Evolutionary conservation across 1,139 yeast genomes (phyloP), one percentile per base, ranked within the genome.

Genomic region (Pneumocystis sp.): DNA sequence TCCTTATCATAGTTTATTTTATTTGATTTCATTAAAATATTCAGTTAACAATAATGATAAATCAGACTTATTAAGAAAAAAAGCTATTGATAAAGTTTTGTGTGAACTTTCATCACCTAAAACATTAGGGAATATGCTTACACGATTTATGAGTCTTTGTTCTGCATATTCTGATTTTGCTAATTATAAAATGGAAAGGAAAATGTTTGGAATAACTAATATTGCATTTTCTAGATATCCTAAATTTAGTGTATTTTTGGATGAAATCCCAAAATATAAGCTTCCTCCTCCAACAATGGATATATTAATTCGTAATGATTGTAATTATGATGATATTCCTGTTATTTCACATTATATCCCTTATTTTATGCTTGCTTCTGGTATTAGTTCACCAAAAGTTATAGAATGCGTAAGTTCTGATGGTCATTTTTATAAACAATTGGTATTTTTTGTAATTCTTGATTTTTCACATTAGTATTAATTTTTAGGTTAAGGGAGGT

Each of bases 1-100:
- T 71, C 97, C 97, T 0, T 83, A 79, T 73, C 97, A 93, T 70
- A 79, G 89, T 0, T 73, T 90, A 1, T 90, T 89, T 73, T 82
- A 85, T 63, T 74, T 91, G 35, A 77, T 85, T 70, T 80, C 79
- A 6, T 63, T 70, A 8, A 62, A 60, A 70, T 71, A 62, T 63
- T 62, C 39, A 61, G 12, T 37, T 59, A 25, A 39, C 25, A 56
- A 63, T 39, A 29, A 44, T 69, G 66, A 66, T 65, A 63, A 65
- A 63, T 64, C 61, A 61, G 61, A 60, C 21, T 15, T 50, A 1
- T 59, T 64, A 10, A 66, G 73, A 7, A 63, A 67, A 45, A 63
- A 64, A 10, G 73, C 73, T 1, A 74, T 72, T 1, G 61, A 65
- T 19, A 64, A 59, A 17, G 61, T 72, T 39, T 37, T 64, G 17